Conservation (phyloP, 2,329 filamentous ascomycete genomes). For the Trichoderma citrinoviride region DNA sequence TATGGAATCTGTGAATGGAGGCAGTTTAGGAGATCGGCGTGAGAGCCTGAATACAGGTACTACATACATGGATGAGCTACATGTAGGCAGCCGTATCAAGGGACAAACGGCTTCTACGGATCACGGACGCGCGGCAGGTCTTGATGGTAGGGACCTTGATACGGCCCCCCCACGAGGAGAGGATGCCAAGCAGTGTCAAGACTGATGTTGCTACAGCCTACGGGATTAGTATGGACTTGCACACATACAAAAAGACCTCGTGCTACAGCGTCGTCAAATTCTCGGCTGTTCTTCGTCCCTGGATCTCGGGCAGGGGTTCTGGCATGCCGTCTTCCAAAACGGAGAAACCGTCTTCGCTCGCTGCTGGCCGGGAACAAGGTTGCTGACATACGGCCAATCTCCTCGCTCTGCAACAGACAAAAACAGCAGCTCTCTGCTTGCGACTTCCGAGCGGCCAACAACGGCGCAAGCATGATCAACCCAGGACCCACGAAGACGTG, state of each 20-base stretch:
- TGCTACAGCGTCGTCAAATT: not conserved
- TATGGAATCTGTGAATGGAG: not conserved
- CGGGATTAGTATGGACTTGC: too few relatives aligned
- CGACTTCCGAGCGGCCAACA: conserved; percentile 16
- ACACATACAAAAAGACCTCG: not conserved
- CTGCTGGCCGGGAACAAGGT: conserved; percentile 1
- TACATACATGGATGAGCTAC: too few relatives aligned
- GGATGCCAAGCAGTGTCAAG: too few relatives aligned
- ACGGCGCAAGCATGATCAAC: not conserved
- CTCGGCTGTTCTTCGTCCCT: conserved; percentile 7
- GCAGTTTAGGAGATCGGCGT: not conserved
- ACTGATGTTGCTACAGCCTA: too few relatives aligned
- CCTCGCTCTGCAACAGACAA: not conserved
- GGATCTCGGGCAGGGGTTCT: conserved; percentile 9
- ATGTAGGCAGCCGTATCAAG: not conserved
- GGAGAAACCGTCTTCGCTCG: conserved; percentile 9
- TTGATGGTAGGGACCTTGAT: not conserved
- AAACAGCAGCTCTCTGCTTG: not conserved
- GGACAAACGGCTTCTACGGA: not conserved
- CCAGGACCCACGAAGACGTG: conserved; percentile 16
- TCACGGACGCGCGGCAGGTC: not conserved
- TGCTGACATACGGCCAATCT: conserved; percentile 12
- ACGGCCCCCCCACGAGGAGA: too few relatives aligned
- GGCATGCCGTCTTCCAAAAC: not conserved
- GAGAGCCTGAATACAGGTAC: too few relatives aligned